Evolutionary conservation across 2,329 filamentous ascomycete genomes (phyloP), one percentile per base, ranked within the genome.

Genomic region (Trichoderma harzianum): DNA sequence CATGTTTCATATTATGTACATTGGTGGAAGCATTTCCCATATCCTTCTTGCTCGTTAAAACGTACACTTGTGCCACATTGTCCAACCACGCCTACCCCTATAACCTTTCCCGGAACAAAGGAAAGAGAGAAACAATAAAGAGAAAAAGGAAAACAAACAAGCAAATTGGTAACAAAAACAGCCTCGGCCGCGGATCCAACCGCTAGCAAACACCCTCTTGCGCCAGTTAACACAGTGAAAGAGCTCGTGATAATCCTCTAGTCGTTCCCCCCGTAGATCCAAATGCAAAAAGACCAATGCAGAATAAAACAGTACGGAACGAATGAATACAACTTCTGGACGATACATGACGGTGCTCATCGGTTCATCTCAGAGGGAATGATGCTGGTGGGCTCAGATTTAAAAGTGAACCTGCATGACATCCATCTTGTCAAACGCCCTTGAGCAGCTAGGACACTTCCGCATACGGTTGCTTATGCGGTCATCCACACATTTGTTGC

Each of bases 371-470:
- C 21, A 32, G n/a, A 34, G 57, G 5, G 57, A 60, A 21, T n/a
- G 30, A 28, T 53, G 57, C 39, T 61, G 11, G 21, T 34, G 43
- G 62, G 11, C 21, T 62, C 30, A 21, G 3, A 7, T 21, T 77
- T 76, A 84, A 74, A 83, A 82, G 79, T 92, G 90, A 64, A 90
- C 88, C 26, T 87, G 83, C 93, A 98, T 97, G 73, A 94, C 90
- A 80, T 99, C 96, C 82, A 92, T 92, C 80, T 90, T 92, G 78
- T 97, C 95, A 80, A 99, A 99, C 5, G 93, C 90, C 82, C 92
- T 93, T 77, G 92, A 94, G 85, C 97, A 99, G 76, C 93, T 95
- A 3, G 96, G 96, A 78, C 96, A 99, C 82, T 98, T 98, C 76
- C 96, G 89, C 83, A 95, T 95, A 43, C 96, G 92, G 78, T 96